These are phyloP conservation scores for Chlamydomonas sphaeroides DNA, from an alignment of 139 green algal species.

Conservation along the genomic window DNA sequence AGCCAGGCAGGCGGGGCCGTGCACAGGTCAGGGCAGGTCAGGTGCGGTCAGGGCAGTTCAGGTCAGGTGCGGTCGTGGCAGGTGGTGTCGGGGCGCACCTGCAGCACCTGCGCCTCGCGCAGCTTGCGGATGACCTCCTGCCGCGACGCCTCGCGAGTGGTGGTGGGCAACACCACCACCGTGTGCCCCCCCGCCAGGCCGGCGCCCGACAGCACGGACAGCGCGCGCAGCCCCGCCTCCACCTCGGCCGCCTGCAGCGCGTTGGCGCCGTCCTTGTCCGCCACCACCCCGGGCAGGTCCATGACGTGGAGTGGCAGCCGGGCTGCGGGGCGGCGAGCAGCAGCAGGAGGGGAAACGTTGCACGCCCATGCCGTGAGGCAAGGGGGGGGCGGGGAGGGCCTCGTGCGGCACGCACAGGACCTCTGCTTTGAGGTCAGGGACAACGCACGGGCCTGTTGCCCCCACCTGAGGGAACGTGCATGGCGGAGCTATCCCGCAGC, in stretches of 20 bases:
- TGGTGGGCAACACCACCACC: background rate
- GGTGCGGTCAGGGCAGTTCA: too few species aligned
- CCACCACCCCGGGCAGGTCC: background rate
- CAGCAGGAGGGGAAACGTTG: too few species aligned
- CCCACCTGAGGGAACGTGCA: background rate
- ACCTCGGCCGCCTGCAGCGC: background rate
- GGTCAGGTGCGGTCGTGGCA: too few species aligned
- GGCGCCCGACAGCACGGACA: background rate
- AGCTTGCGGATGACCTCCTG: background rate
- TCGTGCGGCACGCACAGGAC: too few species aligned
- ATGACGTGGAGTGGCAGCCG: background rate
- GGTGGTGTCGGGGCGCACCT: too few species aligned
- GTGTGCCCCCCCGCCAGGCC: background rate
- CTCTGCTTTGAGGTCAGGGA: too few species aligned
- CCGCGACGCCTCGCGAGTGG: too few species aligned
- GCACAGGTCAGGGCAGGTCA: too few species aligned
- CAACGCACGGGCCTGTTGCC: too few species aligned
- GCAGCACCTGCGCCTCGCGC: background rate
- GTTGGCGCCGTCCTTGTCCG: background rate
- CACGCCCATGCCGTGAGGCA: too few species aligned
- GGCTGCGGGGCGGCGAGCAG: background rate
- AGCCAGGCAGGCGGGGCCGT: too few species aligned
- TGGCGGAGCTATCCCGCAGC: background rate
- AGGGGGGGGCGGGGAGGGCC: too few species aligned
- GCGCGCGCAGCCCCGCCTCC: background rate